phyloP scores from a whole-genome alignment of 2,329 filamentous ascomycete species.

The Stylonectria norvegica region DNA sequence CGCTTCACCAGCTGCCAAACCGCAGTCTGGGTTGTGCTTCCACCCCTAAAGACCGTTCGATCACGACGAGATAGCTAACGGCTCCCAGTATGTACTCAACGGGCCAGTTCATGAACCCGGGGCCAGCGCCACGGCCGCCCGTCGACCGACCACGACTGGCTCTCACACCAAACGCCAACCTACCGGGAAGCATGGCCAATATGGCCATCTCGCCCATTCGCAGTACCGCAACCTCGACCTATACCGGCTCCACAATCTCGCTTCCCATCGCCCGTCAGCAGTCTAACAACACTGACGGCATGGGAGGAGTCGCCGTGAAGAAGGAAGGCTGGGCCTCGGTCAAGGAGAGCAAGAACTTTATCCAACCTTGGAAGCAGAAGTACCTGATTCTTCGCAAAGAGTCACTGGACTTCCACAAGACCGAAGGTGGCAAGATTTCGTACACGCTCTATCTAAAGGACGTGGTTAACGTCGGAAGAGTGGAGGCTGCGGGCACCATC shows the following conservation, averaged over 20 bases:
- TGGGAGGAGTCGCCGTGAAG: conserved; percentile 68
- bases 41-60: not conserved
- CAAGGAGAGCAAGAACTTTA: conserved; percentile 86
- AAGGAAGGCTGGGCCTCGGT: conserved; percentile 81
- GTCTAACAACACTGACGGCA: conserved; percentile 58
- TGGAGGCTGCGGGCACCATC: conserved; percentile 85
- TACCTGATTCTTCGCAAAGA: conserved; percentile 91
- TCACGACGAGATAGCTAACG: conserved; percentile 22
- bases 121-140: conserved; percentile 87
- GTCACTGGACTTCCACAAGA: conserved; percentile 91
- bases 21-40: conserved; percentile 1
- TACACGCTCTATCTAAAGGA: conserved; percentile 82
- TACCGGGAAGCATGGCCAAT: conserved; percentile 75
- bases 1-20: too few species aligned
- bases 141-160: conserved; percentile 77
- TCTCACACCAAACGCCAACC: conserved; percentile 71
- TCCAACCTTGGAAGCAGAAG: conserved; percentile 85
- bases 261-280: conserved; percentile 65
- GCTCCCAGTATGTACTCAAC: conserved; percentile 52
- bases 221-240: conserved; percentile 62
- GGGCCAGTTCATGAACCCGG: conserved; percentile 90
- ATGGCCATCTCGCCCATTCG: conserved; percentile 72
- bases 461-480: conserved; percentile 84
- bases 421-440: conserved; percentile 81
- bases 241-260: conserved; percentile 69